Percentiles rank a stretch among this genome's conserved stretches.
Evolutionary conservation across 306 rosid genomes (phyloP).

Genomic region (Vachellia pachyceras): DNA sequence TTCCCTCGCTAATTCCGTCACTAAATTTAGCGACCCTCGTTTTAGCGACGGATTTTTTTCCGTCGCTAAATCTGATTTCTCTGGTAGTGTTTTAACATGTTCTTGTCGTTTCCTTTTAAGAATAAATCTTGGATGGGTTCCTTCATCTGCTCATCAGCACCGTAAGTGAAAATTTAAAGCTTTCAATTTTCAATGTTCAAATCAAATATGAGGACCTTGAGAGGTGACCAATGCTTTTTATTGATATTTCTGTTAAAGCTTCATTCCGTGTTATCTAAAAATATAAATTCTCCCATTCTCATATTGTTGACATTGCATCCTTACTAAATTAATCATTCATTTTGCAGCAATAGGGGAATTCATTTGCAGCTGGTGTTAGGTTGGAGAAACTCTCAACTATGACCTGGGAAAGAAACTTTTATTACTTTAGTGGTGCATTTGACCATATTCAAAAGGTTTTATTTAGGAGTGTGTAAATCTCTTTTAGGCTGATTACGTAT

Average conservation of each 20-base stretch:
- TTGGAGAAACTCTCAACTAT: conserved; percentile 90
- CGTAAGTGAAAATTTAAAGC: conserved; percentile 89
- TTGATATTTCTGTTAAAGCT: neutral
- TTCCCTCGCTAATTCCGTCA: too few species aligned
- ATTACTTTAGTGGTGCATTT: conserved; percentile 82
- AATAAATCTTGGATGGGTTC: conserved; percentile 98
- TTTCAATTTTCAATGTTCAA: conserved; percentile 90
- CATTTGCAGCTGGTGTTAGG: conserved; percentile 92
- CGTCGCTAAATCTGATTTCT: too few species aligned
- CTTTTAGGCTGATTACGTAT: too few species aligned
- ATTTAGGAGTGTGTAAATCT: too few species aligned
- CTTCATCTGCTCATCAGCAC: conserved; percentile 88
- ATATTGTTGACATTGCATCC: neutral
- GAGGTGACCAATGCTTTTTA: conserved; percentile 57
- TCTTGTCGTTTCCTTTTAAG: conserved; percentile 48
- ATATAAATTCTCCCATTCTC: neutral
- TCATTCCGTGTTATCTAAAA: neutral
- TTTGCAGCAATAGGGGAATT: conserved; percentile 91
- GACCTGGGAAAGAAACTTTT: conserved; percentile 90
- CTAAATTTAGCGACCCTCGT: too few species aligned
- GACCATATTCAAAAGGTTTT: conserved; percentile 85
- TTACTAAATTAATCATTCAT: conserved; percentile 40
- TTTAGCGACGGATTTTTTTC: too few species aligned
- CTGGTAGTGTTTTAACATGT: conserved; percentile 40
- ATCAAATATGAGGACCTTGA: conserved; percentile 94